These are phyloP conservation scores for Cyclotella kingstonii DNA, from an alignment of 108 stramenopile genomes.

Conservation along the genomic window DNA sequence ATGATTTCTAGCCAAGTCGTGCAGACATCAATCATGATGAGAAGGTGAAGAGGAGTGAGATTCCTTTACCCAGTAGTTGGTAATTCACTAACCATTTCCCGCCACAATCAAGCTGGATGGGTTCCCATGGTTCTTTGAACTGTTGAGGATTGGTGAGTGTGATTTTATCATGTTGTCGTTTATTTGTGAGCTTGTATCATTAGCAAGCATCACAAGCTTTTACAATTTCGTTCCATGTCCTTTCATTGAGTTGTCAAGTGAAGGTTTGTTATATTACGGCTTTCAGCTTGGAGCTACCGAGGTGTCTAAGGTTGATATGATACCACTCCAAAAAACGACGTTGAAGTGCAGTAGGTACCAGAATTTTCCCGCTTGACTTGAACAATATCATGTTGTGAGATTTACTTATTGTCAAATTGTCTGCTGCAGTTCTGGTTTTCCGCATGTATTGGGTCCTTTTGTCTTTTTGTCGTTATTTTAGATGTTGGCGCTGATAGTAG, in stretches of 20 bases:
- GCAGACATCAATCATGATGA: conserved; percentile 1
- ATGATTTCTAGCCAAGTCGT: not conserved
- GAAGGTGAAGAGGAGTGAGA: not conserved
- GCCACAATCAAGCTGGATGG: conserved; percentile 6
- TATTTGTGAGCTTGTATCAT: conserved; percentile 9
- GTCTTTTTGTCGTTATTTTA: too few relatives aligned
- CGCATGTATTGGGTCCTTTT: too few relatives aligned
- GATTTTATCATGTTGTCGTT: conserved; percentile 1
- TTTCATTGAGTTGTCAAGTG: not conserved
- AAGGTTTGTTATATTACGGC: not conserved
- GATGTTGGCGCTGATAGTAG: too few relatives aligned
- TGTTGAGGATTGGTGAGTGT: conserved; percentile 1
- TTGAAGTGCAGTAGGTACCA: conserved; percentile 3
- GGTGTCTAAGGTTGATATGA: conserved; percentile 12
- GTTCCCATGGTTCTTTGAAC: conserved; percentile 9
- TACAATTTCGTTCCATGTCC: not conserved
- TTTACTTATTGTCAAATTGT: too few relatives aligned
- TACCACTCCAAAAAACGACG: conserved; percentile 13
- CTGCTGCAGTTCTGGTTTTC: too few relatives aligned
- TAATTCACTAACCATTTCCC: conserved; percentile 2
- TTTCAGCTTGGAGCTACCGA: too few relatives aligned
- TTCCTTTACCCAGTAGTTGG: not conserved
- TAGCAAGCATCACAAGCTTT: conserved; percentile 12
- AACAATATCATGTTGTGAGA: not conserved
- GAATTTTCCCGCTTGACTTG: conserved; percentile 1